A percentile compares a stretch with the other conserved stretches of the same genome.
phyloP scores from a whole-genome alignment of 2,329 filamentous ascomycete genomes.

The Rhinocladiella mackenziei region DNA sequence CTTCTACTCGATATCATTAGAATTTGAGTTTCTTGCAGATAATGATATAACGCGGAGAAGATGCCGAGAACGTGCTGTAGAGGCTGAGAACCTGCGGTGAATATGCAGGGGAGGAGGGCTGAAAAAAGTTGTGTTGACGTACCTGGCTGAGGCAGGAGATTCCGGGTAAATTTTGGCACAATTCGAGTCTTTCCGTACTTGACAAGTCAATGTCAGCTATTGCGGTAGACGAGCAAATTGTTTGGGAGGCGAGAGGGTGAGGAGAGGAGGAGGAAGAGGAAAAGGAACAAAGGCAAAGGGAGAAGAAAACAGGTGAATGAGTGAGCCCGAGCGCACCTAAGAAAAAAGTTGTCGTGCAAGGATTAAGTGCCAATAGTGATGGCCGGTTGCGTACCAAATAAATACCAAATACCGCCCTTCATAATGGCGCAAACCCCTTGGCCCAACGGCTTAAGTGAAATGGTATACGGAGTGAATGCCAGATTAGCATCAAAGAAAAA shows the following conservation, averaged over 20 bases:
- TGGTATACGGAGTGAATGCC: too few species aligned
- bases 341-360: neutral
- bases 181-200: conserved; percentile 40
- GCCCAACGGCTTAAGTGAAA: too few species aligned
- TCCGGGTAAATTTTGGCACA: conserved; percentile 31
- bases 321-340: neutral
- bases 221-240: conserved; percentile 31
- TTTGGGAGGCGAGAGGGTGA: conserved; percentile 29
- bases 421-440: too few species aligned
- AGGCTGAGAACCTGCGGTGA: conserved; percentile 13
- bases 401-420: too few species aligned
- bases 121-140: too few species aligned
- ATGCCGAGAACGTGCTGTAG: neutral
- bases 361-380: conserved; percentile 2
- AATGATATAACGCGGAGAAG: too few species aligned
- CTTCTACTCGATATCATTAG: too few species aligned
- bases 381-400: too few species aligned
- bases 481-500: too few species aligned
- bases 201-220: conserved; percentile 52
- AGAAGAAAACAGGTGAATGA: conserved; percentile 1
- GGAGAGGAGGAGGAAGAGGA: conserved; percentile 7
- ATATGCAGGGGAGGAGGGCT: too few species aligned
- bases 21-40: too few species aligned
- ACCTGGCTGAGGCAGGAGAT: conserved; percentile 10
- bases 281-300: conserved; percentile 8